These are phyloP conservation scores for Termitomyces sp. DNA, from an alignment of 768 basidiomycete genomes.

Conservation along the genomic window DNA sequence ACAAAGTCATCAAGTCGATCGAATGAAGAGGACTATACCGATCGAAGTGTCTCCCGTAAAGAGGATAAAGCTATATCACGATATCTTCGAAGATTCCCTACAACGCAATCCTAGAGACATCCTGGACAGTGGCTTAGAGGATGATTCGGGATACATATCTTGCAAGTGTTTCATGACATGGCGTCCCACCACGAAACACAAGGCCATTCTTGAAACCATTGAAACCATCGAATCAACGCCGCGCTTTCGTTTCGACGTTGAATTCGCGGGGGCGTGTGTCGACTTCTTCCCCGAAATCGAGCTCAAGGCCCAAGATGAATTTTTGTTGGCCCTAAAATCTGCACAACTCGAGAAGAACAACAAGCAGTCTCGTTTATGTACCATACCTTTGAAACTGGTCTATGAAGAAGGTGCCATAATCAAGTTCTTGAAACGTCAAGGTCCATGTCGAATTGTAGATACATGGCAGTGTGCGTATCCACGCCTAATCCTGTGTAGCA, in stretches of 20 bases:
- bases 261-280: conserved; percentile 26
- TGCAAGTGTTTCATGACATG: conserved; percentile 42
- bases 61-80: conserved; percentile 3
- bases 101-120: conserved; percentile 27
- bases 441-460: conserved; percentile 22
- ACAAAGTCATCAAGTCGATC: not conserved
- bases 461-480: conserved; percentile 34
- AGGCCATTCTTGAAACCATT: conserved; percentile 27
- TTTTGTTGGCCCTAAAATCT: conserved; percentile 45
- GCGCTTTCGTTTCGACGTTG: conserved; percentile 31
- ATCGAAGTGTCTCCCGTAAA: not conserved
- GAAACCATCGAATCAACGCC: conserved; percentile 18
- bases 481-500: not conserved
- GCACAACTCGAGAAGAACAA: conserved; percentile 23
- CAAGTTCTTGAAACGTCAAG: conserved; percentile 28
- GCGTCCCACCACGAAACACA: conserved; percentile 23
- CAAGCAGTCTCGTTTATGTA: conserved; percentile 21
- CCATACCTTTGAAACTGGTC: conserved; percentile 33
- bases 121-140: conserved; percentile 16
- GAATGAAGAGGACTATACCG: conserved; percentile 9
- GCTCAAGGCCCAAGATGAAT: conserved; percentile 33
- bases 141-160: conserved; percentile 33
- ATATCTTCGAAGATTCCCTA: conserved; percentile 16
- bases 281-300: conserved; percentile 28
- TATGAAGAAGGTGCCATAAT: conserved; percentile 38